Percentiles rank a stretch among this genome's conserved stretches.
Conservation (phyloP, 164 flowering plant species). For the Macadamia integrifolia region DNA sequence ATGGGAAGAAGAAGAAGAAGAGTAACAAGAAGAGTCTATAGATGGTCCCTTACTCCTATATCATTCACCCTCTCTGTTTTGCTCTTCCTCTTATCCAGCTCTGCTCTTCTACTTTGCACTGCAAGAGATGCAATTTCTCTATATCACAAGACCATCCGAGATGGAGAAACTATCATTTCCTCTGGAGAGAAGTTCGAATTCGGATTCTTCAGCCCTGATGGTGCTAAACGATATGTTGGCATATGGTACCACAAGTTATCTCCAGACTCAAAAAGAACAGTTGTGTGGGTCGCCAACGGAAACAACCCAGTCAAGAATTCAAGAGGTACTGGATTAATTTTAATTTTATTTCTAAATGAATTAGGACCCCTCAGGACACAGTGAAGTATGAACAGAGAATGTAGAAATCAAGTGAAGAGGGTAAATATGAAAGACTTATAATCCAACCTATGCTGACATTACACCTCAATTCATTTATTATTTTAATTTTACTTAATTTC, state of each 20-base stretch:
- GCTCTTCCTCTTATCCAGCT: too few relatives aligned
- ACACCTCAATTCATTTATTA: too few relatives aligned
- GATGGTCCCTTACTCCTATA: too few relatives aligned
- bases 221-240: constrained; percentile 24
- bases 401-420: too few relatives aligned
- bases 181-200: constrained; percentile 17
- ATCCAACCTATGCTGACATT: too few relatives aligned
- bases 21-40: neutral
- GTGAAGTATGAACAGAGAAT: too few relatives aligned
- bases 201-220: constrained; percentile 27
- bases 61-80: too few relatives aligned
- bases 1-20: neutral
- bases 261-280: constrained; percentile 4
- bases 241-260: constrained; percentile 24
- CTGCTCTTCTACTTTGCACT: neutral
- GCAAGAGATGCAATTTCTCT: constrained; percentile 20
- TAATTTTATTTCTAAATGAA: too few relatives aligned
- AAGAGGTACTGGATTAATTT: too few relatives aligned
- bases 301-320: neutral
- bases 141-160: constrained; percentile 4
- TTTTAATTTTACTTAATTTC: too few relatives aligned
- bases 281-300: constrained; percentile 9
- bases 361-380: too few relatives aligned
- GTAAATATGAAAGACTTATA: too few relatives aligned
- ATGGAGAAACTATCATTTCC: constrained; percentile 24